These are phyloP conservation scores for Auxenochlorella pyrenoidosa DNA, from an alignment of 139 green algal species.

Conservation along the genomic window DNA sequence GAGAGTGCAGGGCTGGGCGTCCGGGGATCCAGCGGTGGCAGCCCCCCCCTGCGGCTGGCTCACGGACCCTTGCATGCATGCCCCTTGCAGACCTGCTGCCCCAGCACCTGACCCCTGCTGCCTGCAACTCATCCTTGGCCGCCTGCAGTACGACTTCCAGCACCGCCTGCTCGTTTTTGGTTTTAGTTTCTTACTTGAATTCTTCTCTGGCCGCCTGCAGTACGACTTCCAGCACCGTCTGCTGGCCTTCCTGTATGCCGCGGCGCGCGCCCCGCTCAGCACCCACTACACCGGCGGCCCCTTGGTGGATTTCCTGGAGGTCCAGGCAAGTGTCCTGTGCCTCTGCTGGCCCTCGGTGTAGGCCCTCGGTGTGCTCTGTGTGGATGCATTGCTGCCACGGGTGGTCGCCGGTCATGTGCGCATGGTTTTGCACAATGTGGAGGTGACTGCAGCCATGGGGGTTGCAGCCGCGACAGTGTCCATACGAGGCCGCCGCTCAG, in stretches of 20 bases:
- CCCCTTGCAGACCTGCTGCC: background rate
- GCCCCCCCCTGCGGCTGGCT: too few species aligned
- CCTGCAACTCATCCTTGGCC: background rate
- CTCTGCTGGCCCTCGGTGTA: too few species aligned
- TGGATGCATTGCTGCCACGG: too few species aligned
- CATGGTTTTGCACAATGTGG: background rate
- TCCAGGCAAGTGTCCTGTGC: background rate
- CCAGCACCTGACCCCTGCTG: background rate
- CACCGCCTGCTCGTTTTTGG: constrained; percentile 34
- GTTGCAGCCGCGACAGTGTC: background rate
- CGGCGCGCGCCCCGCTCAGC: background rate
- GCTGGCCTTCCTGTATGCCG: constrained; percentile 29
- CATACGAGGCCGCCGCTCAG: background rate
- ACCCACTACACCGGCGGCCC: background rate
- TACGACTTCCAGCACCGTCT: constrained; percentile 37
- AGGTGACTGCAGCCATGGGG: too few species aligned
- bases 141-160: constrained; percentile 35
- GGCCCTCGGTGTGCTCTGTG: too few species aligned
- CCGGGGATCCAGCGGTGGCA: background rate
- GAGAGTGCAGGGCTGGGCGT: background rate
- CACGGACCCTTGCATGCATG: background rate
- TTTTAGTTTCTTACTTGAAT: too few species aligned
- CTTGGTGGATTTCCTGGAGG: constrained; percentile 3
- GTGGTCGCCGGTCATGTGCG: too few species aligned
- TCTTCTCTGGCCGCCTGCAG: background rate